Conservation (phyloP, 1,139 yeast species). For the Yamadazyma pseudoaaseri region DNA sequence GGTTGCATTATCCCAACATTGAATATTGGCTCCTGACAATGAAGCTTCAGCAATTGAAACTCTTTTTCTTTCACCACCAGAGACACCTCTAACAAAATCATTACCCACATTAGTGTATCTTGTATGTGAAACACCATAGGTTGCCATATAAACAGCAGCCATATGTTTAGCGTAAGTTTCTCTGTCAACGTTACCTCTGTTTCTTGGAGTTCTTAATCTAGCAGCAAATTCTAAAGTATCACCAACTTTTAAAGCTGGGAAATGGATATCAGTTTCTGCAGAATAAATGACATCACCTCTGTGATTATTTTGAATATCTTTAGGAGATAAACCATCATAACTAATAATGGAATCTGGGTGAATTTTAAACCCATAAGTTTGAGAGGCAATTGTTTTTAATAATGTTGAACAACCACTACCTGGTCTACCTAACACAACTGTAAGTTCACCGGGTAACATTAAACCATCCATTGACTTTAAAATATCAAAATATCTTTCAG, state of each 20-base stretch:
- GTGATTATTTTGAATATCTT: constrained; percentile 26
- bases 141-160: constrained; percentile 7
- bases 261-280: constrained; percentile 55
- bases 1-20: constrained; percentile 79
- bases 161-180: constrained; percentile 37
- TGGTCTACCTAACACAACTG: constrained; percentile 79
- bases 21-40: constrained; percentile 22
- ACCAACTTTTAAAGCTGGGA: constrained; percentile 53
- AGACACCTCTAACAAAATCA: constrained; percentile 23
- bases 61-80: constrained; percentile 28
- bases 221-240: constrained; percentile 50
- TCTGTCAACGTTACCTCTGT: constrained; percentile 59
- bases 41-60: constrained; percentile 28
- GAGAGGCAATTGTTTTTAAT: constrained; percentile 65
- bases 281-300: constrained; percentile 50
- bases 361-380: constrained; percentile 69
- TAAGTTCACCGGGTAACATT: constrained; percentile 62
- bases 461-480: constrained; percentile 39
- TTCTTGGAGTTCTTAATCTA: constrained; percentile 50
- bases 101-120: constrained; percentile 22
- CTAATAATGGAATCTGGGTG: constrained; percentile 45
- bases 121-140: constrained; percentile 22
- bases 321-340: constrained; percentile 32
- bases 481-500: constrained; percentile 24
- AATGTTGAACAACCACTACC: constrained; percentile 86